Conservation (phyloP, 2,329 filamentous ascomycete species). For the Didymellaceae sp. region DNA sequence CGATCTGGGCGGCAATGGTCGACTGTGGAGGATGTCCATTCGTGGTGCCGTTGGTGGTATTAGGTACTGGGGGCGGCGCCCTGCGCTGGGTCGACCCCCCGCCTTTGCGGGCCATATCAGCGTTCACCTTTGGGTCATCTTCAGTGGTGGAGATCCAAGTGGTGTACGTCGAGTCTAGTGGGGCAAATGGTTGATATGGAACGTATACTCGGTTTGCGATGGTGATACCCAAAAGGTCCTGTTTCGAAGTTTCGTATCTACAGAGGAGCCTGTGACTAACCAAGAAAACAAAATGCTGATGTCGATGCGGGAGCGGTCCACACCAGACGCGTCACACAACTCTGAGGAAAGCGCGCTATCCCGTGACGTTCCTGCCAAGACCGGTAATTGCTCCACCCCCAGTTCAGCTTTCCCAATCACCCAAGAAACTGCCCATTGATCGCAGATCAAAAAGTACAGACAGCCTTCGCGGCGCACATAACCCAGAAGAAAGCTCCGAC, state of each 20-base stretch:
- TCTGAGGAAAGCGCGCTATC: conserved; percentile 24
- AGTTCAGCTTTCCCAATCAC: conserved; percentile 8
- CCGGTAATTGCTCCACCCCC: conserved; percentile 17
- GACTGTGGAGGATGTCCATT: conserved; percentile 63
- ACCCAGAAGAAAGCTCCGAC: background rate
- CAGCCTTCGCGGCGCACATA: background rate
- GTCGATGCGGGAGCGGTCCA: conserved; percentile 9
- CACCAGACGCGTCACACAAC: conserved; percentile 24
- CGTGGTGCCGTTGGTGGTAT: conserved; percentile 21
- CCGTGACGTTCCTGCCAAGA: conserved; percentile 31
- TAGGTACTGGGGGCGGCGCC: conserved; percentile 29
- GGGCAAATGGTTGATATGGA: conserved; percentile 2
- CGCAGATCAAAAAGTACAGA: no score
- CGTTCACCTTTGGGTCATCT: conserved; percentile 34
- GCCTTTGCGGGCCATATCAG: conserved; percentile 52
- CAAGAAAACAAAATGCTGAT: background rate
- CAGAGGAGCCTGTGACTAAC: background rate
- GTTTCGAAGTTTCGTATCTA: background rate
- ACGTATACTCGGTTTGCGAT: background rate
- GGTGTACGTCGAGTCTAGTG: conserved; percentile 11
- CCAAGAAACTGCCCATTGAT: conserved; percentile 6
- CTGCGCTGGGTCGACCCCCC: conserved; percentile 41
- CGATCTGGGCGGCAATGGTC: conserved; percentile 85
- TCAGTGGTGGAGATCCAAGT: background rate
- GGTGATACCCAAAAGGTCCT: background rate